Evolutionary conservation across 2,329 filamentous ascomycete species (phyloP), one percentile per base, ranked within the genome.

Genomic region (Lachnellula arida): DNA sequence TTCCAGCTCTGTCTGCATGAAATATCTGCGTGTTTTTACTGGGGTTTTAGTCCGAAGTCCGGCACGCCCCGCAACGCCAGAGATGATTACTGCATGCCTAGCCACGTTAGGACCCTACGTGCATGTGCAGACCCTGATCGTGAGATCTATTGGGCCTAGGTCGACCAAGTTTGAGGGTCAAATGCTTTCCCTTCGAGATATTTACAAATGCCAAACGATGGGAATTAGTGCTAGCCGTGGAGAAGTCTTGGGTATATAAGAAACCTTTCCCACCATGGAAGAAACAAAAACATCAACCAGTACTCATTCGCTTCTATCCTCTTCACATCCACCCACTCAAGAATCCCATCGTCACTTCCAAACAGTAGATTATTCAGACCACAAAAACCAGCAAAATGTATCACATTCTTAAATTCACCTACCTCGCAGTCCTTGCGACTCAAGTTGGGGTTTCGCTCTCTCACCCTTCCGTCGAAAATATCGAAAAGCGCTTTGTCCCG

Each of bases 371-470:
- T 14, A 40, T 6, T n/a, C 15, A 40, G 14, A 40, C n/a, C 37
- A 40, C 37, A 7, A 40, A 8, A 17, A 32, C 34, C 28, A n/a
- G 19, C 49, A 51, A 22, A n/a, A 53, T 53, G 51, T 51, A 46
- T 46, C n/a, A 17, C 46, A 35, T 35, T 23, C 17, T 17, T 22
- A 58, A 46, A 19, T 28, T 58, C 39, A 53, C 52, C 17, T 28
- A 51, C 37, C 23, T 58, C n/a, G 39, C 39, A 19, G 32, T 52
- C 34, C 14, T 47, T 35, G 46, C 53, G 28, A 28, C 44, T 35
- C 52, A 58, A 46, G 35, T 54, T 32, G 42, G 23, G 6, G n/a
- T 37, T 47, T 42, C 47, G 23, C 52, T 55, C 32, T 28, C 52
- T 17, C 19, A 51, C 25, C 52, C 53, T 19, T 37, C 42, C 42